A percentile compares a stretch with the other conserved stretches of the same genome.
Evolutionary conservation across 805 yeast species (phyloP).

Genomic region (Candida krabiensis): DNA sequence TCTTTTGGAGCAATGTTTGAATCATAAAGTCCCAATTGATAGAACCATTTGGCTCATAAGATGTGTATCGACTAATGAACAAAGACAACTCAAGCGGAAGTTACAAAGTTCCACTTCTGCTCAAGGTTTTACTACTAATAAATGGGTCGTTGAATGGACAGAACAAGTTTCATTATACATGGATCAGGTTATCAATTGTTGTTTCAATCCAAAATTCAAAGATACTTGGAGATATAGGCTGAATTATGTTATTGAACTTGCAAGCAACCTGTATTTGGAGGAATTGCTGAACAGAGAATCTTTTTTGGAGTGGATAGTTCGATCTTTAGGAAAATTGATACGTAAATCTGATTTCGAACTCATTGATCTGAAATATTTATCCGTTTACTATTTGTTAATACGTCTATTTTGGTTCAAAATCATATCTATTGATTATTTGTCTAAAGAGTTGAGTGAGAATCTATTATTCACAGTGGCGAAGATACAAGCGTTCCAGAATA

Average conservation of each 20-base stretch:
- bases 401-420: conserved; percentile 74
- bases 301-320: conserved; percentile 65
- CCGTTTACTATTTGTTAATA: conserved; percentile 47
- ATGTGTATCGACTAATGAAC: conserved; percentile 81
- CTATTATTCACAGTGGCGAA: conserved; percentile 38
- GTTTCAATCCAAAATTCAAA: conserved; percentile 28
- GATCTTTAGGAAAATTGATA: conserved; percentile 39
- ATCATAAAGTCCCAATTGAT: conserved; percentile 66
- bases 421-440: conserved; percentile 50
- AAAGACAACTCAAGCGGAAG: conserved; percentile 56
- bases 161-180: conserved; percentile 69
- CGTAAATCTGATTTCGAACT: conserved; percentile 14
- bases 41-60: conserved; percentile 91
- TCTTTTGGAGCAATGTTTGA: conserved; percentile 70
- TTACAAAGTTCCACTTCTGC: conserved; percentile 19
- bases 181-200: conserved; percentile 49
- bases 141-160: conserved; percentile 89
- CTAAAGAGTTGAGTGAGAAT: conserved; percentile 65
- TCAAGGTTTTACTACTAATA: conserved; percentile 42
- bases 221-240: conserved; percentile 49
- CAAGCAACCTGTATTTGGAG: conserved; percentile 68
- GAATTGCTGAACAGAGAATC: conserved; percentile 59
- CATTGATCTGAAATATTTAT: conserved; percentile 23
- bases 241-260: conserved; percentile 57
- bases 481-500: conserved; percentile 19